These are phyloP conservation scores for Geotrichum fermentans DNA, from an alignment of 1,139 yeast species.

Conservation along the genomic window DNA sequence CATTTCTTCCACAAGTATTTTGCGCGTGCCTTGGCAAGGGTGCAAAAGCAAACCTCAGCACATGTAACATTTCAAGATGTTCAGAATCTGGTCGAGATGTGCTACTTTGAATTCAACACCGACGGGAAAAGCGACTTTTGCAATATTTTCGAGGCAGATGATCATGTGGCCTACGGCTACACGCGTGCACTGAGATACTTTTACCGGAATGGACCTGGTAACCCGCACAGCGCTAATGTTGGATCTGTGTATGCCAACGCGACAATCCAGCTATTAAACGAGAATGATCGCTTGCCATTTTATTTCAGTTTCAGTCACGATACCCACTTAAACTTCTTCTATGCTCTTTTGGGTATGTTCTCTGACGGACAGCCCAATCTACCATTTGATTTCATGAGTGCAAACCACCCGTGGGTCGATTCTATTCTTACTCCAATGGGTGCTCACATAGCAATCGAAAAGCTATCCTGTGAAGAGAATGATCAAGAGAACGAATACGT, in stretches of 20 bases:
- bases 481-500: constrained; percentile 35
- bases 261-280: constrained; percentile 44
- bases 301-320: constrained; percentile 50
- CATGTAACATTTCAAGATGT: constrained; percentile 42
- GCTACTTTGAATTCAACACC: constrained; percentile 53
- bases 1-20: constrained; percentile 12
- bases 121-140: constrained; percentile 49
- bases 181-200: constrained; percentile 44
- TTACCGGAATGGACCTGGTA: constrained; percentile 51
- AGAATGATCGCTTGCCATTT: constrained; percentile 26
- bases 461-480: constrained; percentile 40
- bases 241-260: constrained; percentile 52
- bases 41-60: constrained; percentile 10
- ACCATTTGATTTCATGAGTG: constrained; percentile 23
- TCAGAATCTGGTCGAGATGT: constrained; percentile 41
- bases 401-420: constrained; percentile 42
- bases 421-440: constrained; percentile 55
- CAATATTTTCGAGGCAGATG: constrained; percentile 49
- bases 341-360: constrained; percentile 46
- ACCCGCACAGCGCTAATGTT: constrained; percentile 41
- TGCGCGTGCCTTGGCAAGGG: constrained; percentile 4
- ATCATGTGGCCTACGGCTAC: constrained; percentile 46
- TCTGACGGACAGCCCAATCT: constrained; percentile 37
- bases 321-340: constrained; percentile 45
- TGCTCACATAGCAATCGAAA: constrained; percentile 48